These are phyloP conservation scores for Xerocomus amazonicus DNA, from an alignment of 1,284 basidiomycete genomes.

Conservation along the genomic window DNA sequence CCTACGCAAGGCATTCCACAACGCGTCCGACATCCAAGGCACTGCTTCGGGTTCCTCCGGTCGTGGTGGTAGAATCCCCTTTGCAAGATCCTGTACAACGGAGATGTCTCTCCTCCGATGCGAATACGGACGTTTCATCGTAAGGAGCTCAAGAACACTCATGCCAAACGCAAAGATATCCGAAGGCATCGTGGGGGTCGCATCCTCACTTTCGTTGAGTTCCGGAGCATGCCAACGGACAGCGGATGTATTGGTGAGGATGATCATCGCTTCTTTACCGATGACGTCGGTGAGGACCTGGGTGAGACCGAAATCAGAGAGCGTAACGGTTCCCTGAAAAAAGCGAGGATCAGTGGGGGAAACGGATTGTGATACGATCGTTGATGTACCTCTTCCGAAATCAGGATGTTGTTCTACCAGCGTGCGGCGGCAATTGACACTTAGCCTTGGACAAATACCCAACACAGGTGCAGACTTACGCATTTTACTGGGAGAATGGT, in stretches of 20 bases:
- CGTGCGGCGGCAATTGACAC: conserved; percentile 5
- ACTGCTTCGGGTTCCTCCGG: conserved; percentile 34
- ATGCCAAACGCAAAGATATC: conserved; percentile 59
- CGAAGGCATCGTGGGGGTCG: conserved; percentile 40
- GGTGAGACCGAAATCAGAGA: conserved; percentile 62
- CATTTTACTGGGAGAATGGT: conserved; percentile 48
- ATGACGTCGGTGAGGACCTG: conserved; percentile 53
- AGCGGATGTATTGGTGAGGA: conserved; percentile 42
- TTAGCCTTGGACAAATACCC: neutral
- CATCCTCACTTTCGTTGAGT: conserved; percentile 40
- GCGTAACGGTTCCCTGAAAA: conserved; percentile 45
- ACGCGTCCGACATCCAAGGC: conserved; percentile 40
- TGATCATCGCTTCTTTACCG: conserved; percentile 40
- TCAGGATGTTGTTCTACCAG: conserved; percentile 51
- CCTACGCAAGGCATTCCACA: conserved; percentile 42
- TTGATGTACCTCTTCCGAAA: conserved; percentile 35
- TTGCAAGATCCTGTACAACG: conserved; percentile 44
- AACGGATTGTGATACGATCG: conserved; percentile 7
- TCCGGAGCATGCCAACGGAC: conserved; percentile 60
- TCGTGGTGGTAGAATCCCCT: conserved; percentile 37
- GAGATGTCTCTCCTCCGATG: conserved; percentile 44
- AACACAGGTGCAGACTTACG: conserved; percentile 36
- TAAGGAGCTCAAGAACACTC: conserved; percentile 53
- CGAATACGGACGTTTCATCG: conserved; percentile 46
- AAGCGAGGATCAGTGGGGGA: neutral